Percentiles rank a stretch among this genome's conserved stretches.
Conservation (phyloP, 1,284 basidiomycete species). For the Polyporus tsugae region DNA sequence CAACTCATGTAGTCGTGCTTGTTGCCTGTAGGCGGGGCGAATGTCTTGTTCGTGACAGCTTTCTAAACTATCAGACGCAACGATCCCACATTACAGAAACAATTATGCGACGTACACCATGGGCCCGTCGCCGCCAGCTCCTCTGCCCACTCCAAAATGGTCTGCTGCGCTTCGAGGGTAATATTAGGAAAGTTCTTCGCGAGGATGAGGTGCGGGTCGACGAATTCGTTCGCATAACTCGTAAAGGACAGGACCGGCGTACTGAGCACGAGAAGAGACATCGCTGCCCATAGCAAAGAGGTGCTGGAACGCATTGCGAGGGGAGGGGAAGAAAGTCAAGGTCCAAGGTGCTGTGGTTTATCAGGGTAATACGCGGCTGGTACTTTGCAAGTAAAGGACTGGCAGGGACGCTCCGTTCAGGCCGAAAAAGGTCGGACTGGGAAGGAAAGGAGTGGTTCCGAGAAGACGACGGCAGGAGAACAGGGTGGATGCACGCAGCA, state of each 20-base stretch:
- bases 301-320: not conserved
- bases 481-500: not conserved
- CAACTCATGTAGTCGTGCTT: constrained; percentile 61
- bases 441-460: not conserved
- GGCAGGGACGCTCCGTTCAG: not conserved
- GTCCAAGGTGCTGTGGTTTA: no score
- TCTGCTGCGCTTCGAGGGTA: constrained; percentile 53
- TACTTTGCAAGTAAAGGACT: not conserved
- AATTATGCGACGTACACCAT: constrained; percentile 53
- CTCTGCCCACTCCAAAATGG: constrained; percentile 56
- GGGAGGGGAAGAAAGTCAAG: no score
- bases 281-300: constrained; percentile 12
- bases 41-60: constrained; percentile 51
- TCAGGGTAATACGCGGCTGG: not conserved
- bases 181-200: constrained; percentile 47
- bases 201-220: constrained; percentile 58
- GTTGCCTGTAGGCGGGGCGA: constrained; percentile 52
- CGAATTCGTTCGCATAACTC: constrained; percentile 63
- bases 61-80: not conserved
- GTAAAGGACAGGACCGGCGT: constrained; percentile 37
- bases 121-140: constrained; percentile 52
- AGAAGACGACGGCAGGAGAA: not conserved
- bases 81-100: not conserved
- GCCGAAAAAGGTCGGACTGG: no score
- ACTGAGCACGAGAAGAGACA: constrained; percentile 17